These are phyloP conservation scores for Phytophthora capsici DNA, from an alignment of 352 stramenopile genomes.

Conservation along the genomic window DNA sequence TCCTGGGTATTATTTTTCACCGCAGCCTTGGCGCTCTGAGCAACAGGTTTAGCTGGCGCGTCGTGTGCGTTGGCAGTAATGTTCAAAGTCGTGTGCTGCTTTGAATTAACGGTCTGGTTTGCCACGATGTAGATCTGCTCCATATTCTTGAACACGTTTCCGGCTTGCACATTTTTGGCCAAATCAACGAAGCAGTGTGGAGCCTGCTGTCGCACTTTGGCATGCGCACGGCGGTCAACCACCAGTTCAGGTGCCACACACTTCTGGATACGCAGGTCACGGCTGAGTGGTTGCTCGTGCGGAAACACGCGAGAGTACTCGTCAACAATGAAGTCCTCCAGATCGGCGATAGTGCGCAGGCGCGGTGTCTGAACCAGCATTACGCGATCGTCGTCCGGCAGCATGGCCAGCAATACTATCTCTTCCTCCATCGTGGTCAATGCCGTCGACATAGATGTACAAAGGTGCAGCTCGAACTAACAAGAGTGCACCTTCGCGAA, in stretches of 20 bases:
- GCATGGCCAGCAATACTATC: conserved; percentile 78
- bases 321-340: conserved; percentile 67
- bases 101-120: conserved; percentile 35
- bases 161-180: conserved; percentile 79
- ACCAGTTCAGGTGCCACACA: conserved; percentile 64
- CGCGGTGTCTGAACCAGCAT: conserved; percentile 70
- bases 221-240: conserved; percentile 51
- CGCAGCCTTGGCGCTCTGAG: conserved; percentile 5
- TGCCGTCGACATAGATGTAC: conserved; percentile 26
- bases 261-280: conserved; percentile 75
- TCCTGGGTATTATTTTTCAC: conserved; percentile 21
- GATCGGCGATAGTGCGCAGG: conserved; percentile 54
- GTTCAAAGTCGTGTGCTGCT: conserved; percentile 3
- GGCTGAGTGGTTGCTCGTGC: conserved; percentile 45
- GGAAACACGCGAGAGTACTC: conserved; percentile 76
- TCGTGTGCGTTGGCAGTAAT: conserved; percentile 8
- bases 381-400: conserved; percentile 64
- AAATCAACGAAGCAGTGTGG: conserved; percentile 73
- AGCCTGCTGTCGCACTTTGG: conserved; percentile 33
- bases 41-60: conserved; percentile 1
- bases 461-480: too few relatives aligned
- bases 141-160: conserved; percentile 81
- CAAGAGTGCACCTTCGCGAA: conserved; percentile 1
- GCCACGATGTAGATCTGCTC: conserved; percentile 79
- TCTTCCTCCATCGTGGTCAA: conserved; percentile 46